Evolutionary conservation across 176 grass and related monocot species (phyloP).

Genomic region (Cocos nucifera): DNA sequence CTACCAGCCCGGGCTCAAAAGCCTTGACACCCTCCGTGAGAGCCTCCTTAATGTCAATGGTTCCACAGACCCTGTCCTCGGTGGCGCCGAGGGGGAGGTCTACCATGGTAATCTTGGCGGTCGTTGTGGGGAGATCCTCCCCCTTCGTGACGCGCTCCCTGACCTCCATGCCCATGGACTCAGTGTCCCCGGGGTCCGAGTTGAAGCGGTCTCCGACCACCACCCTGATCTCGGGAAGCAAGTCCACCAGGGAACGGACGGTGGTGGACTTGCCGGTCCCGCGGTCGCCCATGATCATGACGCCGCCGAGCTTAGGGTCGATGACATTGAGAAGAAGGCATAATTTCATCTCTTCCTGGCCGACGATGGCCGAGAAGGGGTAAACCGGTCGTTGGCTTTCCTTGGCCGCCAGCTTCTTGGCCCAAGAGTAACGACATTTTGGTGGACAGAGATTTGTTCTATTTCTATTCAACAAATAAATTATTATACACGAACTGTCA

Average conservation of each 20-base stretch:
- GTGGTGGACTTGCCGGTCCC: constrained; percentile 91
- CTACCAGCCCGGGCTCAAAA: constrained; percentile 83
- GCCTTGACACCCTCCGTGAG: constrained; percentile 97
- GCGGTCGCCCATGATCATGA: constrained; percentile 99
- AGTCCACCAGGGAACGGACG: constrained; percentile 86
- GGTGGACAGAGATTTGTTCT: too few species aligned
- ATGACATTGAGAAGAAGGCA: constrained; percentile 96
- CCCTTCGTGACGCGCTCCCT: constrained; percentile 46
- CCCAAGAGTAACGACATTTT: too few species aligned
- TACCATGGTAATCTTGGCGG: constrained; percentile 86
- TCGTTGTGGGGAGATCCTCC: constrained; percentile 33
- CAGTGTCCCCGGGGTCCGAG: constrained; percentile 84
- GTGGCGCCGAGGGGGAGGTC: constrained; percentile 95
- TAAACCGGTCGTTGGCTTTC: constrained; percentile 82
- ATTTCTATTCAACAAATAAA: too few species aligned
- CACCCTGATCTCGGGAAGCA: constrained; percentile 80
- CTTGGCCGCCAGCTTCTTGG: constrained; percentile 26
- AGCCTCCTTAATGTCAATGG: constrained; percentile 96
- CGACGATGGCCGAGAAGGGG: constrained; percentile 89
- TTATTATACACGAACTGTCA: too few species aligned
- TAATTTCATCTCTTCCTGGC: constrained; percentile 99
- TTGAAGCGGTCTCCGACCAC: constrained; percentile 92
- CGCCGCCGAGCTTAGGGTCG: constrained; percentile 94
- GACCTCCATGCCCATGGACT: constrained; percentile 72
- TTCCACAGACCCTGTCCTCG: constrained; percentile 92